Evolutionary conservation across 306 rosid species (phyloP), one percentile per base, ranked within the genome.

Genomic region (Carpinus viminea): DNA sequence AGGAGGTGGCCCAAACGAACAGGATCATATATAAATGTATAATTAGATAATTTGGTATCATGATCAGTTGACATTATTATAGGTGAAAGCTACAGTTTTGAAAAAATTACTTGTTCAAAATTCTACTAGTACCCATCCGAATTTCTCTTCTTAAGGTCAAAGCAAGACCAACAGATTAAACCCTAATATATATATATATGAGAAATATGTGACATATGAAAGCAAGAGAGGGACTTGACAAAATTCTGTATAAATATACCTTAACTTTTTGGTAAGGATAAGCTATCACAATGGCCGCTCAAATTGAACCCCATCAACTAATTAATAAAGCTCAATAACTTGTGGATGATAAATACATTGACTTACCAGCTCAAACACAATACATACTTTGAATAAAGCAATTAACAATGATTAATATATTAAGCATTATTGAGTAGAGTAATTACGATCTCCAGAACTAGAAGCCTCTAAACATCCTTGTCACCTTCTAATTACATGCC

Each of bases 221-320:
- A 7, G 10, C 15, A 48, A 51, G 28, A 20, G n/a, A 47, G 45
- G 9, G 28, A 62, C 54, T 28, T 76, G 24, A 64, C 28, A 38
- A 7, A 43, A 43, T 59, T 20, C 12, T 24, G 68, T 21, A 53
- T 4, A 21, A 0, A 24, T 24, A 24, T 24, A 24, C 76, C 51
- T 31, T 16, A 65, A 51, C 41, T 41, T 28, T 12, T 15, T 62
- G 28, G 16, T 21, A 20, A 1, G 53, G 78, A 80, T 77, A 74
- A 80, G 75, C 26, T 80, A 77, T 84, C 75, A 31, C 74, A 60
- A 68, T 61, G 31, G 77, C 85, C 87, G 60, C 77, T 68, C 80
- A 61, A 31, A 28, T 73, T 66, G 46, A 68, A 68, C 72, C 8
- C 53, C 18, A 43, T 8, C 72, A 7, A 36, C 5, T 8, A 15